Conservation (phyloP, 768 basidiomycete species). For the Coprinopsis sp. region DNA sequence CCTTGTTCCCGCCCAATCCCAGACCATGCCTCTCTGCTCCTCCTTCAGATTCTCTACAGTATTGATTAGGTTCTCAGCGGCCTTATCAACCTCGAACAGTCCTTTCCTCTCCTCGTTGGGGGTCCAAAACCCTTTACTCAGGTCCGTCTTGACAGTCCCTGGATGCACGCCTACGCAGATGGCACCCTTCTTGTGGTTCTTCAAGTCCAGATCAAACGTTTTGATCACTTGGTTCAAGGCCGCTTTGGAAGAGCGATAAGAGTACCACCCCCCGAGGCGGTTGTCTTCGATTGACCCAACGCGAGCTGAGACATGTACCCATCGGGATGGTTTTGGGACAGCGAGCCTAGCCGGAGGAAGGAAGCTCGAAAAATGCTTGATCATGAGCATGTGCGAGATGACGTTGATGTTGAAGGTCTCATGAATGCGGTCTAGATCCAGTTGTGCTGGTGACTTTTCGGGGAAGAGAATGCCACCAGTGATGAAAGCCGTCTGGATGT, state of each 20-base stretch:
- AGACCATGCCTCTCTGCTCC: conserved; percentile 45
- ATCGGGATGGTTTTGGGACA: conserved; percentile 37
- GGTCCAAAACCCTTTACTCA: conserved; percentile 52
- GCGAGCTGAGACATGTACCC: conserved; percentile 58
- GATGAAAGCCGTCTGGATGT: conserved; percentile 51
- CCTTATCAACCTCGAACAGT: conserved; percentile 47
- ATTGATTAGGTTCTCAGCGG: conserved; percentile 41
- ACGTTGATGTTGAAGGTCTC: conserved; percentile 54
- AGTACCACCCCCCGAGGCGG: conserved; percentile 56
- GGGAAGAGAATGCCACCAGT: conserved; percentile 51
- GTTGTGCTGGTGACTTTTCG: conserved; percentile 48
- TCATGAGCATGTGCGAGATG: conserved; percentile 54
- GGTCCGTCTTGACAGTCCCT: conserved; percentile 55
- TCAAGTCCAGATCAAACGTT: conserved; percentile 53
- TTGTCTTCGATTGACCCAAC: conserved; percentile 59
- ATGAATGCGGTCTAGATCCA: conserved; percentile 36
- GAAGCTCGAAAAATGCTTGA: conserved; percentile 60
- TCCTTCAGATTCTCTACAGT: conserved; percentile 39
- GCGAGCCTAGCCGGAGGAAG: conserved; percentile 34
- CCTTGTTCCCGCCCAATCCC: conserved; percentile 55
- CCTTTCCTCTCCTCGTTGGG: conserved; percentile 31
- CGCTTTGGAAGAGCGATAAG: conserved; percentile 57
- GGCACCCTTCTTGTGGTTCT: conserved; percentile 40
- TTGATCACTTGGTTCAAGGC: conserved; percentile 61
- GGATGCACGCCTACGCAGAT: conserved; percentile 56